Conservation (phyloP, 2,329 filamentous ascomycete species). For the Rutstroemia sydowiana region DNA sequence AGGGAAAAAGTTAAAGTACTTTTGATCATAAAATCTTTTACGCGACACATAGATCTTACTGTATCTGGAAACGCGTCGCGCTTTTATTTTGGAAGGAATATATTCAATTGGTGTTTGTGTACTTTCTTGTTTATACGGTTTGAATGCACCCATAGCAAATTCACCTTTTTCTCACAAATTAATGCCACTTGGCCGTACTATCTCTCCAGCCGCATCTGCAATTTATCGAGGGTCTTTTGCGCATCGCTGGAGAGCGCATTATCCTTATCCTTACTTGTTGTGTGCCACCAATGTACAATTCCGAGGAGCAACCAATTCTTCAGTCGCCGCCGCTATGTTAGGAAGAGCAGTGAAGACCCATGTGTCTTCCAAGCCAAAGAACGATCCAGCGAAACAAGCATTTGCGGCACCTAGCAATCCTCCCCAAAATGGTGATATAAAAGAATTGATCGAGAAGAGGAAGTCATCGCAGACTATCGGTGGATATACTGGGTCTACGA, state of each 20-base stretch:
- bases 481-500: slow-evolving; percentile 30
- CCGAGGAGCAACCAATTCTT: slow-evolving; percentile 19
- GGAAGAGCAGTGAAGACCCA: slow-evolving; percentile 21
- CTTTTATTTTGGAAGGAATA: too few relatives aligned
- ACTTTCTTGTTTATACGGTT: too few relatives aligned
- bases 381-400: slow-evolving; percentile 38
- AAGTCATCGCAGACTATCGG: slow-evolving; percentile 32
- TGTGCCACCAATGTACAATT: slow-evolving; percentile 18
- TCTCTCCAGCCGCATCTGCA: slow-evolving; percentile 22
- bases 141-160: slow-evolving; percentile 13
- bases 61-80: too few relatives aligned
- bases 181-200: slow-evolving; percentile 26
- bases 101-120: too few relatives aligned
- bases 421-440: slow-evolving; percentile 41
- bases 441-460: slow-evolving; percentile 42
- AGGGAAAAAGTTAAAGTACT: too few relatives aligned
- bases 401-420: slow-evolving; percentile 54
- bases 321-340: slow-evolving; percentile 31
- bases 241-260: slow-evolving; percentile 24
- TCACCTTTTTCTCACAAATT: slow-evolving; percentile 19
- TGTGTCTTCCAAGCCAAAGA: slow-evolving; percentile 19
- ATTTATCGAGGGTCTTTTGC: slow-evolving; percentile 22
- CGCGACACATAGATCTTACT: too few relatives aligned
- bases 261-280: slow-evolving; percentile 11
- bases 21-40: too few relatives aligned